Conservation (phyloP, 208 protist species). For the Blastocrithidia nonstop region DNA sequence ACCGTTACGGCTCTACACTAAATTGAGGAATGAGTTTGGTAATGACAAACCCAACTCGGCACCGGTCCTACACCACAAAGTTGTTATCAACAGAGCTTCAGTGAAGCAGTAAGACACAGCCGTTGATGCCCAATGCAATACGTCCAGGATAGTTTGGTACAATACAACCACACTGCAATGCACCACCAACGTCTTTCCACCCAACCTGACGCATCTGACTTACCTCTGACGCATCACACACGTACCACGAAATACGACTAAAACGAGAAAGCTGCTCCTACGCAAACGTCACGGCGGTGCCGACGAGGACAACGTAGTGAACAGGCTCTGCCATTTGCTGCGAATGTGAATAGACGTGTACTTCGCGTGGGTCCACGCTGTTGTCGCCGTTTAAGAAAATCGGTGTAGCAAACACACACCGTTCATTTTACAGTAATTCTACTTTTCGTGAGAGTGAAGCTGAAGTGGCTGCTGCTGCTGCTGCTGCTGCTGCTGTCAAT, state of each 20-base stretch:
- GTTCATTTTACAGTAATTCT: conserved; percentile 58
- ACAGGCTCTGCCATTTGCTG: conserved; percentile 6
- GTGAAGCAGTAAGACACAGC: conserved; percentile 41
- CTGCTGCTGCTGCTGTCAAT: conserved; percentile 2
- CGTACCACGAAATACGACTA: conserved; percentile 39
- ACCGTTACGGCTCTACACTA: background rate
- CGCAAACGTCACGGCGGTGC: conserved; percentile 66
- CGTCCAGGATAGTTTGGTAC: conserved; percentile 49
- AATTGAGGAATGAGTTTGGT: conserved; percentile 43
- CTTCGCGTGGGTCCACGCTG: background rate
- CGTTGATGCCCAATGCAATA: conserved; percentile 65
- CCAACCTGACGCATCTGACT: conserved; percentile 9
- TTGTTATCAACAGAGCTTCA: conserved; percentile 44
- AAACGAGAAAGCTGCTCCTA: conserved; percentile 44
- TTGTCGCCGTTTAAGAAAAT: conserved; percentile 16
- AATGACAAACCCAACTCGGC: conserved; percentile 35
- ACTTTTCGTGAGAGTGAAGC: conserved; percentile 6
- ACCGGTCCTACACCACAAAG: conserved; percentile 58
- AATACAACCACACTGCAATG: conserved; percentile 57
- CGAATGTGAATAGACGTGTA: background rate
- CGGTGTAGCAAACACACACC: conserved; percentile 59
- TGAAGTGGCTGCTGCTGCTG: conserved; percentile 5
- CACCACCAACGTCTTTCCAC: conserved; percentile 47
- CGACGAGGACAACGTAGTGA: conserved; percentile 33
- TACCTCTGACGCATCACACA: conserved; percentile 4